Evolutionary conservation across 768 basidiomycete genomes (phyloP).

Genomic region (Steccherinum ochraceum): DNA sequence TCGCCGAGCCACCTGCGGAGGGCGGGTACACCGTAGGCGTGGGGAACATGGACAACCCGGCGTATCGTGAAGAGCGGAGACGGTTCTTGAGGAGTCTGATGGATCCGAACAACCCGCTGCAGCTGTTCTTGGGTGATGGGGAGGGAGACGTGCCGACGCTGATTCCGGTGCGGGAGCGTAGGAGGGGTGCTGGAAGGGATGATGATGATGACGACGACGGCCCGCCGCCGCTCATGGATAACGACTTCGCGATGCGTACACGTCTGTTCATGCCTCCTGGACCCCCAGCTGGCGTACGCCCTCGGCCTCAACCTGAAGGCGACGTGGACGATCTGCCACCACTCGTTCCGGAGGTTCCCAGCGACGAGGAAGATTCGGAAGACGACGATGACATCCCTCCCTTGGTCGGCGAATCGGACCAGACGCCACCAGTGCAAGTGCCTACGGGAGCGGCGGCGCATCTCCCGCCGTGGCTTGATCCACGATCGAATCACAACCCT

Average conservation of each 20-base stretch:
- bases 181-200: neutral
- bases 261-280: neutral
- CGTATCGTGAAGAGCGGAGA: neutral
- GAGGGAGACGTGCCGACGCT: neutral
- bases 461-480: too few species aligned
- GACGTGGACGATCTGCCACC: neutral
- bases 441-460: too few species aligned
- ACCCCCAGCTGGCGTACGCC: neutral
- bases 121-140: neutral
- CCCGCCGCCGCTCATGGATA: neutral
- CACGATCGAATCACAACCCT: neutral
- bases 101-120: neutral
- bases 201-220: conserved; percentile 5
- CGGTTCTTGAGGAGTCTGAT: neutral
- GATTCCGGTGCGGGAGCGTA: neutral
- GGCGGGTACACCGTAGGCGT: neutral
- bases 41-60: neutral
- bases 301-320: neutral
- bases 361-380: neutral
- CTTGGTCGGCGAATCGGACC: neutral
- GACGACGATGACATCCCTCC: neutral
- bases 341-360: neutral
- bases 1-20: neutral
- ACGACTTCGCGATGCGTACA: neutral
- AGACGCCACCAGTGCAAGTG: neutral